Percentiles rank a stretch among this genome's conserved stretches.
Conservation (phyloP, 345 rosid genomes). For the Citrus medica region DNA sequence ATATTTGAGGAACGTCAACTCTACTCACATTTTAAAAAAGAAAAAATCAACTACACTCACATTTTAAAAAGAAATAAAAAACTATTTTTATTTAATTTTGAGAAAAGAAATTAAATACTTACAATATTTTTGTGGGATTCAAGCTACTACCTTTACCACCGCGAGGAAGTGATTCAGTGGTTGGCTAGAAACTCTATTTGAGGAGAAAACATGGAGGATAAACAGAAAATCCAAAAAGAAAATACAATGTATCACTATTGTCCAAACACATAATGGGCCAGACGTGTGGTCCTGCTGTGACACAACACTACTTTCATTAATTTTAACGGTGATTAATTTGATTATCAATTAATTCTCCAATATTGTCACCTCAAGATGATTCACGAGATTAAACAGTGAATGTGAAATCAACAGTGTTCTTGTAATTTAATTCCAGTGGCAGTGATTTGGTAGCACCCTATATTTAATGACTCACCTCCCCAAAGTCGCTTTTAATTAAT, state of each 20-base stretch:
- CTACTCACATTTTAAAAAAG: fast-evolving
- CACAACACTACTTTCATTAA: not conserved
- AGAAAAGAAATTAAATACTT: no score
- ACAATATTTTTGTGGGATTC: no score
- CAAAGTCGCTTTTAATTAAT: not conserved
- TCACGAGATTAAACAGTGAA: not conserved
- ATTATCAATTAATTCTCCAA: not conserved
- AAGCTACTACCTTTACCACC: no score
- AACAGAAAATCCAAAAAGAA: not conserved
- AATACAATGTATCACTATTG: not conserved
- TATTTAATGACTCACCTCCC: not conserved
- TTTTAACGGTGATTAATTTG: not conserved
- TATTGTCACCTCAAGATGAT: not conserved
- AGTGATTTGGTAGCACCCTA: not conserved
- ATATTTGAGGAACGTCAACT: no score
- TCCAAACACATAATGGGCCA: not conserved
- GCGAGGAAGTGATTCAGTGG: no score
- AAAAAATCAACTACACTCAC: no score
- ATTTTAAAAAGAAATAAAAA: no score
- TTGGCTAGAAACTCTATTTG: not conserved
- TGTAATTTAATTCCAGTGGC: not conserved
- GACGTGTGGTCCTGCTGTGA: no score
- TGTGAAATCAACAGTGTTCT: not conserved
- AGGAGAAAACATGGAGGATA: not conserved
- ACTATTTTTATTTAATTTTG: no score